phyloP scores from a whole-genome alignment of 306 rosid species.

The Vigna radiata region DNA sequence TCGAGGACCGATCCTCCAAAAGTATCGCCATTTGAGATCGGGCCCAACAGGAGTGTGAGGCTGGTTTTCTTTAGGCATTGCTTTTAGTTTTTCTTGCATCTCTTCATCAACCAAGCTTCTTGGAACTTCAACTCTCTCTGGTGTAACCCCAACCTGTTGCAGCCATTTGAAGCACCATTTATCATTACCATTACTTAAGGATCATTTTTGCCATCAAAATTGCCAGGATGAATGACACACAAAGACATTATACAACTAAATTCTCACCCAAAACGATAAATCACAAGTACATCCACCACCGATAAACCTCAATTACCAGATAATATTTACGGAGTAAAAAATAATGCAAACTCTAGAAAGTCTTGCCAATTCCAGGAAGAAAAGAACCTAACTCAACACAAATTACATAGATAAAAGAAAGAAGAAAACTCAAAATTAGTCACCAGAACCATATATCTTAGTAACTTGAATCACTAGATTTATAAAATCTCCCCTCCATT shows the following conservation, averaged over 20 bases:
- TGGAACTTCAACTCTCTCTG: slow-evolving; percentile 90
- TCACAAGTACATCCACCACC: background rate
- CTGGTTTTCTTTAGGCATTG: slow-evolving; percentile 70
- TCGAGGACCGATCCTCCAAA: slow-evolving; percentile 95
- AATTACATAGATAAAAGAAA: slow-evolving; percentile 3
- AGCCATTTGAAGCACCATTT: slow-evolving; percentile 41
- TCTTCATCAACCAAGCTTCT: slow-evolving; percentile 89
- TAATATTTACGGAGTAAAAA: background rate
- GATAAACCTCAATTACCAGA: background rate
- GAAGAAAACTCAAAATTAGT: background rate
- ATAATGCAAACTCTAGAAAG: background rate
- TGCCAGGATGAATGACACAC: background rate
- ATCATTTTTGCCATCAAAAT: slow-evolving; percentile 9
- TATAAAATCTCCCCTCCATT: background rate
- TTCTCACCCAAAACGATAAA: background rate
- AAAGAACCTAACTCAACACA: background rate
- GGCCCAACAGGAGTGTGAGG: slow-evolving; percentile 79
- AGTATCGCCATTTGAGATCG: slow-evolving; percentile 93
- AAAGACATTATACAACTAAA: background rate
- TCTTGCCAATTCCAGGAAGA: background rate
- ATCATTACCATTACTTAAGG: background rate
- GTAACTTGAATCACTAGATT: background rate
- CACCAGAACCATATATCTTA: background rate
- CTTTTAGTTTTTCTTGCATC: slow-evolving; percentile 77
- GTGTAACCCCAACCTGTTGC: slow-evolving; percentile 88